phyloP scores from a whole-genome alignment of 1,284 basidiomycete genomes.

The Puccinia coronata region DNA sequence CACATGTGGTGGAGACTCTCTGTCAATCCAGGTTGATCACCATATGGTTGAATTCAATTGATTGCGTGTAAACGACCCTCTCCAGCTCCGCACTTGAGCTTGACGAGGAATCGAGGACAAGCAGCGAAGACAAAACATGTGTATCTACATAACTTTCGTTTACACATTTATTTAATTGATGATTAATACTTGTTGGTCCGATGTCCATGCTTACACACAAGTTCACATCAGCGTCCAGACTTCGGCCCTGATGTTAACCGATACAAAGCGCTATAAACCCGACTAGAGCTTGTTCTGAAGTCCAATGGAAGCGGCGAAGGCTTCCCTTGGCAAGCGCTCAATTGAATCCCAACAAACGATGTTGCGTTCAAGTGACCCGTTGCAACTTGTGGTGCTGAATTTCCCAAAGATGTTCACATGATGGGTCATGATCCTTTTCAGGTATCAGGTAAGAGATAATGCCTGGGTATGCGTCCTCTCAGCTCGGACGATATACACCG shows the following conservation, averaged over 20 bases:
- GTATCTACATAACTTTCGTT: background rate
- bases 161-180: background rate
- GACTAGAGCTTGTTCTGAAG: background rate
- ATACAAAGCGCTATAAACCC: background rate
- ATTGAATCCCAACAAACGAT: background rate
- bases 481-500: background rate
- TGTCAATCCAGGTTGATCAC: background rate
- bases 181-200: conserved; percentile 5
- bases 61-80: background rate
- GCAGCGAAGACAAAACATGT: background rate
- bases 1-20: background rate
- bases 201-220: background rate
- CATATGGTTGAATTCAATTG: conserved; percentile 3
- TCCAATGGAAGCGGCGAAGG: background rate
- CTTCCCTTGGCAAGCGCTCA: background rate
- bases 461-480: background rate
- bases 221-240: background rate
- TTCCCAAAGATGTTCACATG: background rate
- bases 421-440: background rate
- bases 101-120: background rate
- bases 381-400: background rate
- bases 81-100: conserved; percentile 1
- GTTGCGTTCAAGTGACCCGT: background rate
- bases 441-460: background rate
- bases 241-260: background rate